Base-by-base conservation (phyloP, 306 rosid species). In the Begonia masoniana region DNA sequence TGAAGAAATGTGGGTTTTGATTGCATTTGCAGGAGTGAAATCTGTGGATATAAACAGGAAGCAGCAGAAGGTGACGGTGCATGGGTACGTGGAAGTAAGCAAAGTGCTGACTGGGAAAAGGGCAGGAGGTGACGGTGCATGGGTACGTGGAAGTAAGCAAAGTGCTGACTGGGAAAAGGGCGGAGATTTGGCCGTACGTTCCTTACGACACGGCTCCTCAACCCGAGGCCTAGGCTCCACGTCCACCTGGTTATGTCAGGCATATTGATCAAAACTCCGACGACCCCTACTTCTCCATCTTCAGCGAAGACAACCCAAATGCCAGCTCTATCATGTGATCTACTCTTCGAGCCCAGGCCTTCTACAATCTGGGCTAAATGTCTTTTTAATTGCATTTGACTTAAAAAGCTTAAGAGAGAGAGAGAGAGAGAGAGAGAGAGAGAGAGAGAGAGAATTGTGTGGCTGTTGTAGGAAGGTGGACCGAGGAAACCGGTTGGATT, bases 301-400 rank as follows among this genome's bases (percentile, higher is more conserved):
- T 91, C 72, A 91, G 99, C 63, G 99, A 91, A 75, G 99, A 91
- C 55, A 91, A 91, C 75, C 94, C 99, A 49, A 91, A 91, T 65
- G 99, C 99, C 10, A 86, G 99, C 60, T 83, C 99, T 47, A 66
- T 91, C 56, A 83, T 91, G 99, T 91, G 83, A 31, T 31, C 39
- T 5, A 6, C 8, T 31, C 39, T 6, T 21, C 24, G 3, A 21
- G 24, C 24, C 24, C 24, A 21, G 24, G 24, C 24, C 24, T 21
- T 21, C 4, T 21, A 21, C 24, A 21, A 21, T 21, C 24, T 21
- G 24, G 24, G 24, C 24, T 21, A 21, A 21, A 21, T 21, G 24
- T 3, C 4, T 21, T 1, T 21, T 21, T 5, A 31, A 31, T 7
- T 31, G 8, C 39, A 1, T 4, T 31, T 21, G 8, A 31, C 9